Evolutionary conservation across 768 basidiomycete genomes (phyloP).

Genomic region (Boletales sp.): DNA sequence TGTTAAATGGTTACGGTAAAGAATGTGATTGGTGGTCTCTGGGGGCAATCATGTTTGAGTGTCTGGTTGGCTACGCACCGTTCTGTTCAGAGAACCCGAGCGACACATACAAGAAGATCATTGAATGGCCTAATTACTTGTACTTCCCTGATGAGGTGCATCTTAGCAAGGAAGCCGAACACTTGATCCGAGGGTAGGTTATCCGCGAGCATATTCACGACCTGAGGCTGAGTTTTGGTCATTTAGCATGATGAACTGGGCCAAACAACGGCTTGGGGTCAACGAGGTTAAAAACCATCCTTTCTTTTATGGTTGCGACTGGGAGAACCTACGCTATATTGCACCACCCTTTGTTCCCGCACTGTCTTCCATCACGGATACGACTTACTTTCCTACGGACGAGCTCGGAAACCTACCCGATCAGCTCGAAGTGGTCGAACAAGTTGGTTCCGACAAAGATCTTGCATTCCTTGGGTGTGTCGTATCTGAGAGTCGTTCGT

Average conservation of each 20-base stretch:
- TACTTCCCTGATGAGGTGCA: constrained; percentile 95
- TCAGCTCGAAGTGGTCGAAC: constrained; percentile 57
- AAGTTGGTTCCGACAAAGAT: constrained; percentile 63
- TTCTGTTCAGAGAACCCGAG: constrained; percentile 97
- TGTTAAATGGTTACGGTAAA: constrained; percentile 96
- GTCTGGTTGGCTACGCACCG: constrained; percentile 95
- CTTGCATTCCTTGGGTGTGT: constrained; percentile 64
- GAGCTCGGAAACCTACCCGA: constrained; percentile 73
- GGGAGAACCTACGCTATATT: constrained; percentile 87
- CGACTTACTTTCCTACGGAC: constrained; percentile 95
- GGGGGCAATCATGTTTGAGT: constrained; percentile 99
- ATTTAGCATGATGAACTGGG: constrained; percentile 80
- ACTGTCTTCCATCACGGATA: constrained; percentile 88
- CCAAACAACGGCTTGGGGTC: constrained; percentile 67
- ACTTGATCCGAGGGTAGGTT: constrained; percentile 77
- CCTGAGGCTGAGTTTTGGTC: constrained; percentile 5
- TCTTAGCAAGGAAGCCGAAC: constrained; percentile 88
- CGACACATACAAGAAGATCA: constrained; percentile 98
- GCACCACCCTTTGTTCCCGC: constrained; percentile 96
- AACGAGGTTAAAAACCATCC: constrained; percentile 90
- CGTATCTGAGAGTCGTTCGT: neutral
- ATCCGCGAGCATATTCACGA: neutral
- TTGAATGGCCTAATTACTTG: constrained; percentile 90
- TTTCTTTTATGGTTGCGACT: constrained; percentile 95
- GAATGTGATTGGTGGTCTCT: constrained; percentile 99